phyloP scores from a whole-genome alignment of 352 stramenopile genomes.

The Globisporangium canariense region DNA sequence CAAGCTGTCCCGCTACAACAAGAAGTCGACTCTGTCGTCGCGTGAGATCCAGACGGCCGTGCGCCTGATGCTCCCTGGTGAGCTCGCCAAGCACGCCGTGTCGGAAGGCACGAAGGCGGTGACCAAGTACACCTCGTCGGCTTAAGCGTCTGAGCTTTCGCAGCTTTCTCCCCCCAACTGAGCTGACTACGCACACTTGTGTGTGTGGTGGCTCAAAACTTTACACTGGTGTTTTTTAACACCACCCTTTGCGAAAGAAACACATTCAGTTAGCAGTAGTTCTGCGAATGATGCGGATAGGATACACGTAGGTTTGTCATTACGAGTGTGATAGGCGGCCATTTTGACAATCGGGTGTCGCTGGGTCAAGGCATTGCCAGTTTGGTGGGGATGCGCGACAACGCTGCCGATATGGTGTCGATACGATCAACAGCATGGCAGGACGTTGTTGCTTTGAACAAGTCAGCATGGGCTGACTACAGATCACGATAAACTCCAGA shows the following conservation, averaged over 20 bases:
- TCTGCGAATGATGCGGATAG: neutral
- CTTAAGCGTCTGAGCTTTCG: slow-evolving; percentile 39
- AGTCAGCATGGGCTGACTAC: no score
- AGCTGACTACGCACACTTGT: neutral
- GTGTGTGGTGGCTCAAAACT: slow-evolving; percentile 12
- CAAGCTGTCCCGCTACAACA: slow-evolving; percentile 97
- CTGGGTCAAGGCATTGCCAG: no score
- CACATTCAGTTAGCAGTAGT: neutral
- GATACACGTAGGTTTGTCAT: neutral
- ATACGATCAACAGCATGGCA: no score
- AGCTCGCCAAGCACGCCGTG: slow-evolving; percentile 97
- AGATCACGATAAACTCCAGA: no score
- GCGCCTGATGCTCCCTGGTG: slow-evolving; percentile 93
- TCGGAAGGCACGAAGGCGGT: slow-evolving; percentile 97
- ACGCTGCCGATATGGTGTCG: no score
- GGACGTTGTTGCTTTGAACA: no score
- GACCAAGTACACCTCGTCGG: slow-evolving; percentile 90
- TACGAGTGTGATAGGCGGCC: neutral
- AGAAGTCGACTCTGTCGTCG: slow-evolving; percentile 96
- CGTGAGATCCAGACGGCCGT: slow-evolving; percentile 98
- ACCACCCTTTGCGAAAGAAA: slow-evolving; percentile 67
- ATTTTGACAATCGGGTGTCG: no score
- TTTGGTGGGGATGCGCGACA: no score
- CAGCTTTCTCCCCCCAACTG: neutral
- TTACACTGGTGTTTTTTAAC: slow-evolving; percentile 82